A percentile compares a stretch with the other conserved stretches of the same genome.
Evolutionary conservation across 306 rosid genomes (phyloP).

Genomic region (Vigna radiata): DNA sequence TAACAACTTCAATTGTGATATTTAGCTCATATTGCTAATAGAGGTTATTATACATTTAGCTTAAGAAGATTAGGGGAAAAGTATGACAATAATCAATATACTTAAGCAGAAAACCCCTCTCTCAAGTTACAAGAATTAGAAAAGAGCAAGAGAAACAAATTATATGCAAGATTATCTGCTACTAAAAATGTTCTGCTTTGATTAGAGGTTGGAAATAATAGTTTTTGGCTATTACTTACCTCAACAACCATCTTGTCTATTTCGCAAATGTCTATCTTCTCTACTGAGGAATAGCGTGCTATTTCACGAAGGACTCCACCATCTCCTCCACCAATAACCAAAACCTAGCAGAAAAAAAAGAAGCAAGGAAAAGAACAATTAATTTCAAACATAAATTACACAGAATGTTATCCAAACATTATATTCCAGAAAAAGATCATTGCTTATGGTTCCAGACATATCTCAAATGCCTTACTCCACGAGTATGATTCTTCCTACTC

Average conservation of each 20-base stretch:
- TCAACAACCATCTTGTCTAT: constrained; percentile 98
- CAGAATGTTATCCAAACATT: constrained; percentile 11
- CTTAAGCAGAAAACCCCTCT: background rate
- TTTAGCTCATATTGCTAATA: background rate
- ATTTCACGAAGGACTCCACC: constrained; percentile 99
- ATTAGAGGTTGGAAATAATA: constrained; percentile 18
- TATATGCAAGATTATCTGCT: background rate
- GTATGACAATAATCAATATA: background rate
- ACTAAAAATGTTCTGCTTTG: constrained; percentile 10
- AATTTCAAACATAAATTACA: background rate
- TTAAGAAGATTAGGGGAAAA: background rate
- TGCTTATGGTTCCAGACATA: constrained; percentile 27
- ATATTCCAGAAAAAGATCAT: background rate
- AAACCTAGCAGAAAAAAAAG: constrained; percentile 61
- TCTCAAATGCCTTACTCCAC: constrained; percentile 17
- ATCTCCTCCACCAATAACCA: constrained; percentile 99
- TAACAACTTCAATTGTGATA: constrained; percentile 21
- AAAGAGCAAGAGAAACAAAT: background rate
- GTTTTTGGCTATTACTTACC: constrained; percentile 55
- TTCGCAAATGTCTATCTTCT: constrained; percentile 91
- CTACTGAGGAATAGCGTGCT: constrained; percentile 85
- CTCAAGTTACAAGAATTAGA: background rate
- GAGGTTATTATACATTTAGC: background rate
- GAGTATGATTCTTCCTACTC: constrained; percentile 13
- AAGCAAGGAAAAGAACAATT: constrained; percentile 40